These are phyloP conservation scores for Tremella fuciformis DNA, from an alignment of 768 basidiomycete genomes.

Conservation along the genomic window DNA sequence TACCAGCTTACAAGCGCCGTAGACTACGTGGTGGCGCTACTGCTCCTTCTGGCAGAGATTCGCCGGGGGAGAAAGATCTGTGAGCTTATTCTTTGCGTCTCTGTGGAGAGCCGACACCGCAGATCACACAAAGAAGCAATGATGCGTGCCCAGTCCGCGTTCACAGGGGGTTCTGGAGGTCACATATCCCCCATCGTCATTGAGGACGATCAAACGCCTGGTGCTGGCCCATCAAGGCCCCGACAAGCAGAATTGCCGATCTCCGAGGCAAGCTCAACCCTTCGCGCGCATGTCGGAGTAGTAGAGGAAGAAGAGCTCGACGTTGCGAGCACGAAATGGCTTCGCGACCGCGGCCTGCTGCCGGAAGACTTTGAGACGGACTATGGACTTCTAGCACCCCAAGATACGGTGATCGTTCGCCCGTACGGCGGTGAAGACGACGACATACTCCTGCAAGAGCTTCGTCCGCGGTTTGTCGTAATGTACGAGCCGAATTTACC, in stretches of 20 bases:
- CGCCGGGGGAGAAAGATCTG: conserved; percentile 23
- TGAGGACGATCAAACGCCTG: neutral
- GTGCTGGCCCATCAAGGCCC: neutral
- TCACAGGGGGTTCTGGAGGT: conserved; percentile 26
- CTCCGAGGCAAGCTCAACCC: neutral
- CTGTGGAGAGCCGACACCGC: neutral
- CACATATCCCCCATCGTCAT: conserved; percentile 12
- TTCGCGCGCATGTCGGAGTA: conserved; percentile 32
- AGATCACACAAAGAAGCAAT: conserved; percentile 31
- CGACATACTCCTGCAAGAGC: conserved; percentile 78
- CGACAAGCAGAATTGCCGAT: neutral
- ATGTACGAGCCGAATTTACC: conserved; percentile 95
- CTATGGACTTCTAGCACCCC: conserved; percentile 74
- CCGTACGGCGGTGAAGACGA: conserved; percentile 90
- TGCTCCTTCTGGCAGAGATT: conserved; percentile 13
- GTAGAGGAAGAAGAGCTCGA: conserved; percentile 45
- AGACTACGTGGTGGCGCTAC: conserved; percentile 32
- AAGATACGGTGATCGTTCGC: conserved; percentile 78
- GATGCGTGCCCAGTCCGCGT: conserved; percentile 35
- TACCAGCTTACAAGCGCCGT: conserved; percentile 39
- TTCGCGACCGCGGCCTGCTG: conserved; percentile 26
- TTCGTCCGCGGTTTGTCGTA: conserved; percentile 85
- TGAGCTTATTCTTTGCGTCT: conserved; percentile 6
- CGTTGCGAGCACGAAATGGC: conserved; percentile 4
- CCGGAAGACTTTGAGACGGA: conserved; percentile 65